These are phyloP conservation scores for Passiflora organensis DNA, from an alignment of 345 rosid genomes.

Conservation along the genomic window DNA sequence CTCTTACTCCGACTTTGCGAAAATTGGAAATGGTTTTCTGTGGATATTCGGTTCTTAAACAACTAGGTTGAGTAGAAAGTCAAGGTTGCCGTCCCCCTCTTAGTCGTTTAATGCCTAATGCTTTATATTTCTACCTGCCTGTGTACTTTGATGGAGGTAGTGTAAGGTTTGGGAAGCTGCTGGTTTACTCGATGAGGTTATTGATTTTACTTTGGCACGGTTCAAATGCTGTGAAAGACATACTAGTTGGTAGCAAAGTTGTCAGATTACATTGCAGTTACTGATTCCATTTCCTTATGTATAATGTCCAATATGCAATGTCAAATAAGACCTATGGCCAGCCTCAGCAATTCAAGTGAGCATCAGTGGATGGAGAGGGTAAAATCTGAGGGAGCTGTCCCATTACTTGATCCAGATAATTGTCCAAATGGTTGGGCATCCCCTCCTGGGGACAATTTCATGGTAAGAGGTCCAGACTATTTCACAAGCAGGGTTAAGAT, in stretches of 20 bases:
- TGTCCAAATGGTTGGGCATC: constrained; percentile 79
- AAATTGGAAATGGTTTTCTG: no score
- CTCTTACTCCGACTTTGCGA: no score
- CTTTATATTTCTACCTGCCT: no score
- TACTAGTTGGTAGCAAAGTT: no score
- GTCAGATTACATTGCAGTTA: neutral
- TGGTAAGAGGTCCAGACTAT: constrained; percentile 90
- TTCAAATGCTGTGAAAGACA: neutral
- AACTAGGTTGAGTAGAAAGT: no score
- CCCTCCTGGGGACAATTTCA: constrained; percentile 64
- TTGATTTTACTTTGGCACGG: neutral
- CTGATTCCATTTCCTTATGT: neutral
- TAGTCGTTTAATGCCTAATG: no score
- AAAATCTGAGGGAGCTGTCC: constrained; percentile 75
- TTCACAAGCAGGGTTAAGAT: constrained; percentile 62
- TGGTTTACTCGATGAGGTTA: neutral
- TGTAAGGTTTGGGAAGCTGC: neutral
- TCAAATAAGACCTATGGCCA: constrained; percentile 41
- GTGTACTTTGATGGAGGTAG: neutral
- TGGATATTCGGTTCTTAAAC: no score
- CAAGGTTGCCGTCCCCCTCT: no score
- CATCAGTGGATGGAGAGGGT: constrained; percentile 66
- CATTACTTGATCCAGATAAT: constrained; percentile 57
- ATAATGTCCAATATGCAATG: constrained; percentile 9
- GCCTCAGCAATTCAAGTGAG: constrained; percentile 29